Evolutionary conservation across 2,329 filamentous ascomycete species (phyloP).

Genomic region (Sclerotinia subarctica): DNA sequence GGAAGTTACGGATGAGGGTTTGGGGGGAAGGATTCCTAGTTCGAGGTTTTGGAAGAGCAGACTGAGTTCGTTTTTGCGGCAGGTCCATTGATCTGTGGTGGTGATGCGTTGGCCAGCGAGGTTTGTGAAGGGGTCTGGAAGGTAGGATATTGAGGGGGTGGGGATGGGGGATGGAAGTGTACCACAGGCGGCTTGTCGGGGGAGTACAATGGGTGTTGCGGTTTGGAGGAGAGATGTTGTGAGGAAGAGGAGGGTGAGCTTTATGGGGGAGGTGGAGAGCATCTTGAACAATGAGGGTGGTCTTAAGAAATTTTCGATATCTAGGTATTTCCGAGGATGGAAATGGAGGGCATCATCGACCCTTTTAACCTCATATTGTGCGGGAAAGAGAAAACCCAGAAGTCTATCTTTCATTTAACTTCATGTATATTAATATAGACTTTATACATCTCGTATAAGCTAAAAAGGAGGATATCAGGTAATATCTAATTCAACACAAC

Average conservation of each 20-base stretch:
- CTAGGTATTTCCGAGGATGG: neutral
- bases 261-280: neutral
- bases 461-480: too few relatives aligned
- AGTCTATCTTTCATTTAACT: neutral
- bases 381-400: neutral
- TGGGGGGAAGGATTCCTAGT: constrained; percentile 47
- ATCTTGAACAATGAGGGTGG: neutral
- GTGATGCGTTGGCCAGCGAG: constrained; percentile 44
- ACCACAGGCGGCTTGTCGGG: constrained; percentile 14
- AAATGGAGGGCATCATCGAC: neutral
- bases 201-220: neutral
- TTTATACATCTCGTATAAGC: too few relatives aligned
- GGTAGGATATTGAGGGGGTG: constrained; percentile 44
- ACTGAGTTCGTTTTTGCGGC: constrained; percentile 49
- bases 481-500: neutral
- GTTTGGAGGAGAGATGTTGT: neutral
- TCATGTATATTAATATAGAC: too few relatives aligned
- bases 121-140: constrained; percentile 35
- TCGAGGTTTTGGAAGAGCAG: constrained; percentile 51
- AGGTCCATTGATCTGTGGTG: constrained; percentile 47
- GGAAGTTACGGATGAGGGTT: constrained; percentile 47
- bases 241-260: neutral
- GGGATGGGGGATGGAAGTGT: constrained; percentile 30
- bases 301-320: neutral
- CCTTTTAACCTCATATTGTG: neutral